Base-by-base conservation (phyloP, 768 basidiomycete genomes). In the Paxillus involutus region DNA sequence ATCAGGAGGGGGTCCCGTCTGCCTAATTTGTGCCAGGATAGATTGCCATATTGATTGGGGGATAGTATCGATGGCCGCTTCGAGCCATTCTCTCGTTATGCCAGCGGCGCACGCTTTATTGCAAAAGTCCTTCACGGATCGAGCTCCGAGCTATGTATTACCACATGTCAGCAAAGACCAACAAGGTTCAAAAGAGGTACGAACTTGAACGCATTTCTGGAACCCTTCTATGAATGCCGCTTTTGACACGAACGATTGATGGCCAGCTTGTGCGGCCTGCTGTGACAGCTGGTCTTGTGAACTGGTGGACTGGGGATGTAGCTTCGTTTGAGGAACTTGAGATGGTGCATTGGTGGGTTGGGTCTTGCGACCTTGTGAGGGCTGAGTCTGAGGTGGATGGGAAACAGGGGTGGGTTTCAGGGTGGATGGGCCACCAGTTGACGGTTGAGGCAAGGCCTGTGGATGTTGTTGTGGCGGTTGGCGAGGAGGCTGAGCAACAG, bases 211-310 rank as follows among this genome's bases (percentile, higher is more conserved):
- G 13, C 58, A 62, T 1, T 6, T 17, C 36, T 64, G 70, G 32
- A 70, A 71, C 26, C 39, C 40, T 17, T 52, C 56, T 26, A 59
- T 46, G 24, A 70, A 70, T 14, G 16, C 51, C 12, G 55, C 63
- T 46, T 57, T 57, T 44, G 58, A 56, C 11, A 16, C 14, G 16
- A 8, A 35, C 9, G 9, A 2, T 10, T 3, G 35, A 14, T 35
- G 35, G 13, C 35, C 35, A 26, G 19, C 24, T 14, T 47, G 50
- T 35, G 42, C 16, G 1, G 8, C 41, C 7, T 19, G 50, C 26
- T 50, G 65, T n/a, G 14, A 21, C 40, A 13, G 42, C 33, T 55
- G 52, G 21, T 53, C 54, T 50, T 54, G 64, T n/a, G 29, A 39
- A 14, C 30, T 43, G 19, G 11, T 43, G 36, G 52, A 13, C 40